These are phyloP conservation scores for Leptographium radiaticola DNA, from an alignment of 2,329 filamentous ascomycete genomes.

Conservation along the genomic window DNA sequence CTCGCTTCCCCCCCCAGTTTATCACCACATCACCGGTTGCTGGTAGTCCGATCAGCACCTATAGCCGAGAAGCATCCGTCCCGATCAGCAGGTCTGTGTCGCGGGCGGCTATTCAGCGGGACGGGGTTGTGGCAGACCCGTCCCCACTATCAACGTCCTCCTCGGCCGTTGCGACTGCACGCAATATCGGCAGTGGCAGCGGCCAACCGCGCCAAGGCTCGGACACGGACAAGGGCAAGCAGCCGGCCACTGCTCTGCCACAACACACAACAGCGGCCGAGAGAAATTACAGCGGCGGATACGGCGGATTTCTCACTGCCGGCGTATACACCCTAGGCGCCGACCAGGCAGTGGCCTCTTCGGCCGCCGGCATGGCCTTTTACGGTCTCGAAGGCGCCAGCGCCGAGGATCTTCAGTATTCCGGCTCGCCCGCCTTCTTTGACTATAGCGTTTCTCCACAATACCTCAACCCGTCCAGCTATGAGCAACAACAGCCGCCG, in stretches of 20 bases:
- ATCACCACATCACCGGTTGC: slow-evolving; percentile 11
- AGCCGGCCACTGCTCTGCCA: background rate
- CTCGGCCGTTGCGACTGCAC: background rate
- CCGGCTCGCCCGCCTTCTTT: slow-evolving; percentile 6
- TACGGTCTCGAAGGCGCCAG: slow-evolving; percentile 9
- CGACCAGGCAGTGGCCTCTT: background rate
- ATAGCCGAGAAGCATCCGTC: background rate
- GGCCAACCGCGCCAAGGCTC: background rate
- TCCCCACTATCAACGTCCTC: background rate
- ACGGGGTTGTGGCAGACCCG: background rate
- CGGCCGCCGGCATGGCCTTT: background rate
- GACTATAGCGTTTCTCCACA: slow-evolving; percentile 11
- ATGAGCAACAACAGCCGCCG: background rate
- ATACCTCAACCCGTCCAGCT: slow-evolving; percentile 2
- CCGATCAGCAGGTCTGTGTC: background rate
- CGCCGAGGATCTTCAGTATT: slow-evolving; percentile 8
- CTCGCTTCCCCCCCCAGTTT: slow-evolving; percentile 20
- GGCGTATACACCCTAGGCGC: background rate
- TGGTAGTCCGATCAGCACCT: background rate
- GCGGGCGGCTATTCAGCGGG: background rate
- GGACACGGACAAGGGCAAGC: background rate
- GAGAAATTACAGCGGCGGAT: background rate
- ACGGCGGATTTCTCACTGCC: background rate
- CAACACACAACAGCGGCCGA: background rate
- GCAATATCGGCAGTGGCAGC: background rate